These are phyloP conservation scores for Arabis alpina DNA, from an alignment of 345 rosid genomes.

Conservation along the genomic window DNA sequence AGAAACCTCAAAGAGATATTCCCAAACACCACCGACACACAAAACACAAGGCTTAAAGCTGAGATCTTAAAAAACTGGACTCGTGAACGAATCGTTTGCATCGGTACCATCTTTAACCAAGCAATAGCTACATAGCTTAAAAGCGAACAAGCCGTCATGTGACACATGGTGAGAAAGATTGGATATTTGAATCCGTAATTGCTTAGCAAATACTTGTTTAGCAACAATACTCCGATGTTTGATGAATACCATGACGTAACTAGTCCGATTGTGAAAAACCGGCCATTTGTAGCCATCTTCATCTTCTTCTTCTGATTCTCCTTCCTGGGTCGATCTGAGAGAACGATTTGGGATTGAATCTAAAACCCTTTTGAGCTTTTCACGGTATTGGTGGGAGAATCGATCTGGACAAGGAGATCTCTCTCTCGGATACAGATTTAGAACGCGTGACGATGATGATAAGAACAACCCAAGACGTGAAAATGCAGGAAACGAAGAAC, in stretches of 20 bases:
- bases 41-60: conserved; percentile 81
- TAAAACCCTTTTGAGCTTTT: not conserved
- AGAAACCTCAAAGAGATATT: conserved; percentile 80
- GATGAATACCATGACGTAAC: conserved; percentile 92
- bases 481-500: conserved; percentile 21
- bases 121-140: conserved; percentile 91
- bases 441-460: not conserved
- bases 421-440: not conserved
- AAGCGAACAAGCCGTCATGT: conserved; percentile 97
- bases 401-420: conserved; percentile 27
- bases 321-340: conserved; percentile 26
- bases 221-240: conserved; percentile 89
- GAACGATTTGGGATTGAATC: not conserved
- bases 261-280: conserved; percentile 81
- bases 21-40: conserved; percentile 95
- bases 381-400: not conserved
- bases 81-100: conserved; percentile 95
- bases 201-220: conserved; percentile 92
- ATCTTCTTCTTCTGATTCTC: conserved; percentile 23
- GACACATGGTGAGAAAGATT: conserved; percentile 98
- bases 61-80: conserved; percentile 92
- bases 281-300: conserved; percentile 55
- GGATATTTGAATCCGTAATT: conserved; percentile 99
- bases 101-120: conserved; percentile 97
- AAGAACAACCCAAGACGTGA: conserved; percentile 4